Base-by-base conservation (phyloP, 1,284 basidiomycete species). In the Ustilago cynodontis region DNA sequence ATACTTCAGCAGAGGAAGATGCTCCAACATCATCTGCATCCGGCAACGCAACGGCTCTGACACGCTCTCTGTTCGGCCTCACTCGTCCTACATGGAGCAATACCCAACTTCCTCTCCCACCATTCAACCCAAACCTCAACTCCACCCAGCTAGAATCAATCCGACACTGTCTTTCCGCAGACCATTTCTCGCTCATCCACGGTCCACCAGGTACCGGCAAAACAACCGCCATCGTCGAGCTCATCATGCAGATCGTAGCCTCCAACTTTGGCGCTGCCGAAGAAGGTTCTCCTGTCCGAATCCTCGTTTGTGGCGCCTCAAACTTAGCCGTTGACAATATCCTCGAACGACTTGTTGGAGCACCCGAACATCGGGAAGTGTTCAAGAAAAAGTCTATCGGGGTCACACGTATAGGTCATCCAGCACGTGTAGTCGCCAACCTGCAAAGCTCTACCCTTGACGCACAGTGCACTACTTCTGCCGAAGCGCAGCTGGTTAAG, bases 141-240 rank as follows among this genome's bases (percentile, higher is more conserved):
- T 86, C 89, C 0, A 93, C 93, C 68, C 96, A 99, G 85, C 91
- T 92, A 83, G 88, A 90, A 20, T 94, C 95, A 0, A 90, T 95
- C 45, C 88, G 86, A 56, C 93, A 94, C 78, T 91, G 91, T 4
- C 85, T 95, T 2, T 90, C 91, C 0, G 88, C 88, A 0, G 76
- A 90, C 1, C 92, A 95, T 82, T 89, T 98, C 0, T 93, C 93
- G 0, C 93, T 95, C 76, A 95, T 99, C n/a, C 95, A 98, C 83
- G 95, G 96, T 0, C 96, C 96, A 6, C 95, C 96, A 67, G 95
- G 89, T 1, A 87, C 86, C 0, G 85, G 85, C 11, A 83, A 83
- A 62, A 85, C 78, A 5, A 82, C 76, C 2, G 74, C 77, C 0
- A 64, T 84, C 13, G 94, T 93, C 22, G 84, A 86, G 61, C 70